These are phyloP conservation scores for Alternaria triticimaculans DNA, from an alignment of 2,329 filamentous ascomycete species.

Conservation along the genomic window DNA sequence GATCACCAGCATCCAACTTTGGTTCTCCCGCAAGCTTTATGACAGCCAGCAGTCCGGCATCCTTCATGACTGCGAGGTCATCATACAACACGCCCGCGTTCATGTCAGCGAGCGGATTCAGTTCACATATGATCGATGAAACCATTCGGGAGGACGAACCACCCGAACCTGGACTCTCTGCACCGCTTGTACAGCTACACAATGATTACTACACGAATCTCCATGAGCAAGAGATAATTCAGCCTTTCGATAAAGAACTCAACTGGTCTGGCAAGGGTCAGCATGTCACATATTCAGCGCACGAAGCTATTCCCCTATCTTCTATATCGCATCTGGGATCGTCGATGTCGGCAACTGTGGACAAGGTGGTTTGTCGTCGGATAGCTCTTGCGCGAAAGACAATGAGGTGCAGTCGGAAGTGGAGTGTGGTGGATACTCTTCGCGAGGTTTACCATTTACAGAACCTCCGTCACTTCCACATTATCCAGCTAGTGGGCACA, in stretches of 20 bases:
- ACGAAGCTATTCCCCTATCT: conserved; percentile 17
- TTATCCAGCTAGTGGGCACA: conserved; percentile 25
- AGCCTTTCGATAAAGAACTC: conserved; percentile 15
- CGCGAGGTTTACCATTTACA: conserved; percentile 26
- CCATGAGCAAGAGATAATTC: background rate
- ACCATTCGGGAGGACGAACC: too few species aligned
- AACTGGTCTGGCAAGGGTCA: conserved; percentile 35
- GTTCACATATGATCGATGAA: too few species aligned
- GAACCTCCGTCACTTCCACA: conserved; percentile 21
- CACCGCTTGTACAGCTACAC: background rate
- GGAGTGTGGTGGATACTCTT: conserved; percentile 10
- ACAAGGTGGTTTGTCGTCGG: conserved; percentile 23
- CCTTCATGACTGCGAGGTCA: too few species aligned
- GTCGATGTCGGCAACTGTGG: conserved; percentile 14
- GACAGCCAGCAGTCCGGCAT: too few species aligned
- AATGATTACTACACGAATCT: background rate
- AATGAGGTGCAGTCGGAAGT: conserved; percentile 16
- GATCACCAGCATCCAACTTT: too few species aligned
- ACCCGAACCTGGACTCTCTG: background rate
- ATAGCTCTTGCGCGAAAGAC: conserved; percentile 26
- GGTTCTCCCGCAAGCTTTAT: too few species aligned
- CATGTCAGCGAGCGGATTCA: too few species aligned
- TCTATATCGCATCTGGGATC: conserved; percentile 8
- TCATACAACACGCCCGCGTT: too few species aligned
- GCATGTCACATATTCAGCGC: conserved; percentile 10